Evolutionary conservation across 2,329 filamentous ascomycete species (phyloP).

Genomic region (Bipolaris cookei): DNA sequence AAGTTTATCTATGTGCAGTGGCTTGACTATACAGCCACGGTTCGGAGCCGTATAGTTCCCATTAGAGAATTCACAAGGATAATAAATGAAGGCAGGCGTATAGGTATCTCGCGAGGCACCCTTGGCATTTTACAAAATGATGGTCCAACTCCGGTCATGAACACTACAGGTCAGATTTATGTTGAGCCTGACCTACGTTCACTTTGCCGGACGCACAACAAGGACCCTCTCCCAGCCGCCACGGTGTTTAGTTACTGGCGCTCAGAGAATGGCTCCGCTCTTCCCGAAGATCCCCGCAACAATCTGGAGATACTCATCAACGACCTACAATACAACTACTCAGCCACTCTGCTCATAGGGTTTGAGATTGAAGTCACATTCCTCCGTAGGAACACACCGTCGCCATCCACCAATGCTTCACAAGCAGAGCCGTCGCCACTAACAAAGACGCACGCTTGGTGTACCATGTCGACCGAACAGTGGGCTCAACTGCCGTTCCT

Average conservation of each 20-base stretch:
- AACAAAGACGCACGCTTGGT: slow-evolving; percentile 74
- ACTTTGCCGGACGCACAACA: slow-evolving; percentile 60
- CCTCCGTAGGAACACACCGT: slow-evolving; percentile 56
- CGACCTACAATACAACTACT: slow-evolving; percentile 57
- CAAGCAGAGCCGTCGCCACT: slow-evolving; percentile 50
- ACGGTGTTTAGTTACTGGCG: slow-evolving; percentile 72
- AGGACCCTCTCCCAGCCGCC: slow-evolving; percentile 59
- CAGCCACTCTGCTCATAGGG: slow-evolving; percentile 69
- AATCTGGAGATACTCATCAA: slow-evolving; percentile 57
- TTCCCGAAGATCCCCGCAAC: slow-evolving; percentile 66
- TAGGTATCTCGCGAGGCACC: slow-evolving; percentile 69
- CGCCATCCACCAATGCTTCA: slow-evolving; percentile 29
- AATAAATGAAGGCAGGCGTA: slow-evolving; percentile 43
- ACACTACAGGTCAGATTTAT: slow-evolving; percentile 68
- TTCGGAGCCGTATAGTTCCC: slow-evolving; percentile 71
- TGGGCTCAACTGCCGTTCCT: slow-evolving; percentile 66
- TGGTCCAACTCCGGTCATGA: slow-evolving; percentile 58
- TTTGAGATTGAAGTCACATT: slow-evolving; percentile 86
- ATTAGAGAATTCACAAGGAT: slow-evolving; percentile 55
- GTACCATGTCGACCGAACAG: slow-evolving; percentile 67
- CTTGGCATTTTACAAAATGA: slow-evolving; percentile 75
- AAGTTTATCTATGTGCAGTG: slow-evolving; percentile 78
- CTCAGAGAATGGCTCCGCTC: slow-evolving; percentile 59
- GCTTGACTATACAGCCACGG: slow-evolving; percentile 76
- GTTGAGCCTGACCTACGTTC: slow-evolving; percentile 70